These are phyloP conservation scores for Cercospora brassicicola DNA, from an alignment of 2,329 filamentous ascomycete genomes.

Conservation along the genomic window DNA sequence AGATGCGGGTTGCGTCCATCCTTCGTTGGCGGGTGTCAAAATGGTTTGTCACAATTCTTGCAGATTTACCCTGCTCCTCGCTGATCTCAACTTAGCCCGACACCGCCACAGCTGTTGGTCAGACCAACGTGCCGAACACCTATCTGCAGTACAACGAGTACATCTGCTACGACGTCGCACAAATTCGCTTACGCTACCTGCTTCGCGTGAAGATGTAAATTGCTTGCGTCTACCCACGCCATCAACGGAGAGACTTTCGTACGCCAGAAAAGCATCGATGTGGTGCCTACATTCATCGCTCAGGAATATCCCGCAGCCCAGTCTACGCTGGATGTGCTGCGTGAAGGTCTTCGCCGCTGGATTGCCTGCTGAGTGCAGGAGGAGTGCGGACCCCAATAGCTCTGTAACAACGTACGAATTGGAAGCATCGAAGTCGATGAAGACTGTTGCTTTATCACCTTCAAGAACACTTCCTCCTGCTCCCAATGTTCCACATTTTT, in stretches of 20 bases:
- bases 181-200: constrained; percentile 69
- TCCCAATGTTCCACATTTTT: neutral
- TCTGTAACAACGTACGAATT: neutral
- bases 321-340: neutral
- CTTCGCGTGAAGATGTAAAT: constrained; percentile 57
- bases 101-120: constrained; percentile 20
- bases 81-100: constrained; percentile 28
- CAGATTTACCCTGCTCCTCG: neutral
- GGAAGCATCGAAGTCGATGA: neutral
- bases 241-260: neutral
- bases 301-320: neutral
- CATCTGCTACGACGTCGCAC: constrained; percentile 68
- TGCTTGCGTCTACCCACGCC: neutral
- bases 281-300: neutral
- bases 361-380: neutral
- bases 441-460: neutral
- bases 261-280: neutral
- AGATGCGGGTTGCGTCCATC: constrained; percentile 67
- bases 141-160: constrained; percentile 70
- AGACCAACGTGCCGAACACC: constrained; percentile 38
- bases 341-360: neutral
- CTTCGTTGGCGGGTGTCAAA: constrained; percentile 63
- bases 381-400: neutral
- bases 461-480: neutral
- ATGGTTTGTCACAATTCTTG: constrained; percentile 57